Conservation (phyloP, 2,329 filamentous ascomycete species). For the Didymella pinodella region DNA sequence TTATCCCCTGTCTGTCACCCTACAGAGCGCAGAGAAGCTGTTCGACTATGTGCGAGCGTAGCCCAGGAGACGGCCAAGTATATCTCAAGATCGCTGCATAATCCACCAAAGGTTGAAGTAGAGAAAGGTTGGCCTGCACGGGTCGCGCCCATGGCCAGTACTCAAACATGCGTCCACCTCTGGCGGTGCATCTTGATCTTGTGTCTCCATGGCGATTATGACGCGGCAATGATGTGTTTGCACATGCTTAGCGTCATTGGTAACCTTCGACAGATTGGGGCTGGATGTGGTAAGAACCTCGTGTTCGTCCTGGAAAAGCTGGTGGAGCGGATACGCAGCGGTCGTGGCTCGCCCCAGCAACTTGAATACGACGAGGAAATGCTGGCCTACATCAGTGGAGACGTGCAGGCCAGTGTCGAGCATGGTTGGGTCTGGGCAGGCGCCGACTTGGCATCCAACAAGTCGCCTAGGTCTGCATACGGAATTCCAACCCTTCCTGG, state of each 20-base stretch:
- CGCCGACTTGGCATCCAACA: conserved; percentile 47
- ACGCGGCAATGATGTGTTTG: conserved; percentile 75
- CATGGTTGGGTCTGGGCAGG: conserved; percentile 81
- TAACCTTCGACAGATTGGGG: conserved; percentile 73
- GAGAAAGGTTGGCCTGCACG: conserved; percentile 60
- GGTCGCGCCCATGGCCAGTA: conserved; percentile 72
- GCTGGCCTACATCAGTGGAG: conserved; percentile 83
- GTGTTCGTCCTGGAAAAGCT: conserved; percentile 80
- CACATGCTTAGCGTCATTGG: conserved; percentile 75
- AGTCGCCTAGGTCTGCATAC: background rate
- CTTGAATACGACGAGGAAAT: conserved; percentile 82
- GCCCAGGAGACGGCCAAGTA: conserved; percentile 81
- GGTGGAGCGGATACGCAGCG: conserved; percentile 61
- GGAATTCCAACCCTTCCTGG: conserved; percentile 15
- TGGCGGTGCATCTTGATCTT: conserved; percentile 88
- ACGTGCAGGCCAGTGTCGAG: conserved; percentile 81
- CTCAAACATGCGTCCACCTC: conserved; percentile 80
- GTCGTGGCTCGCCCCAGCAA: conserved; percentile 48
- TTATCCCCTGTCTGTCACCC: conserved; percentile 74
- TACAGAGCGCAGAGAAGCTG: conserved; percentile 72
- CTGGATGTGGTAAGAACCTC: conserved; percentile 81
- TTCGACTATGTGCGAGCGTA: conserved; percentile 78
- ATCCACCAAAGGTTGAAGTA: conserved; percentile 40
- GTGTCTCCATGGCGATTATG: conserved; percentile 75
- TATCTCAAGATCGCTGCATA: conserved; percentile 70